phyloP scores from a whole-genome alignment of 2,329 filamentous ascomycete genomes.

The Fusarium sp. region DNA sequence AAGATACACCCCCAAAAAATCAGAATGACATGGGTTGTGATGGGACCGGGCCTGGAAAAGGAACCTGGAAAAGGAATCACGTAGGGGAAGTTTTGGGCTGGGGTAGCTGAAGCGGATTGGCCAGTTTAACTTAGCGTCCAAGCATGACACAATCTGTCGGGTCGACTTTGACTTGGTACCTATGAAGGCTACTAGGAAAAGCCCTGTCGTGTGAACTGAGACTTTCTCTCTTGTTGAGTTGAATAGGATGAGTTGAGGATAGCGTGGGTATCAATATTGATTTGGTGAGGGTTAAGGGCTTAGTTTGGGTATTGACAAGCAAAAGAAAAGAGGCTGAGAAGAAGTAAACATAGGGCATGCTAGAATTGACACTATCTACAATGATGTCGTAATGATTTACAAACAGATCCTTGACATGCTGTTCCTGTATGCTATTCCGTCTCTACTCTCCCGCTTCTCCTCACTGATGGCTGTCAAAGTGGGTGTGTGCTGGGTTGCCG shows the following conservation, averaged over 20 bases:
- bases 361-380: not conserved
- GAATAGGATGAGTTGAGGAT: slow-evolving; percentile 8
- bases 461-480: slow-evolving; percentile 8
- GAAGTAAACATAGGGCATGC: slow-evolving; percentile 5
- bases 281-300: not conserved
- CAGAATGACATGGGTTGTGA: slow-evolving; percentile 34
- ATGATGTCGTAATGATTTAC: slow-evolving; percentile 13
- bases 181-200: slow-evolving; percentile 12
- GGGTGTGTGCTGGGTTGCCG: slow-evolving; percentile 15
- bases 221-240: slow-evolving; percentile 24
- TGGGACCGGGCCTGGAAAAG: slow-evolving; percentile 31
- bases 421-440: not conserved
- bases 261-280: slow-evolving; percentile 20
- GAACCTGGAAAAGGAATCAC: slow-evolving; percentile 41
- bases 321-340: not conserved
- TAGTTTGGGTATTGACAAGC: not conserved
- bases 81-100: slow-evolving; percentile 45
- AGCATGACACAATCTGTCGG: slow-evolving; percentile 52
- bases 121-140: slow-evolving; percentile 38
- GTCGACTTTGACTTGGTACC: slow-evolving; percentile 35
- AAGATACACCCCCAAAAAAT: slow-evolving; percentile 28
- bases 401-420: slow-evolving; percentile 10
- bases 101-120: slow-evolving; percentile 46
- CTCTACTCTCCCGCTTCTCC: slow-evolving; percentile 14
- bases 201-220: slow-evolving; percentile 17